phyloP scores from a whole-genome alignment of 2,329 filamentous ascomycete genomes.

The Aspergillus felis region DNA sequence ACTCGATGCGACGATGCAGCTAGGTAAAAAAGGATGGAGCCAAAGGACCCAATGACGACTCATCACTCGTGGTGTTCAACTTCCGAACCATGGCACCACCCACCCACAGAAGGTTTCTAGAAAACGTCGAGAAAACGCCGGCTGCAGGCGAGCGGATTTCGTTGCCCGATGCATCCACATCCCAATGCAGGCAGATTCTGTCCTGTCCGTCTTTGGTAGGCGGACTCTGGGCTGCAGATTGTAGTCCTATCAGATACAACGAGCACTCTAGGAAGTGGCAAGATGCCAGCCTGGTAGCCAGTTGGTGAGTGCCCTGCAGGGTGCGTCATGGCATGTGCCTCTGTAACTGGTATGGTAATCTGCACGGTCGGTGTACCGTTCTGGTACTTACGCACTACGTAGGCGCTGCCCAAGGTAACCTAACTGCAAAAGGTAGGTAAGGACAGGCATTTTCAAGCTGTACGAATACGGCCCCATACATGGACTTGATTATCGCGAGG shows the following conservation, averaged over 20 bases:
- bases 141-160: constrained; percentile 2
- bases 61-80: constrained; percentile 7
- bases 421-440: not conserved
- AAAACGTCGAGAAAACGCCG: constrained; percentile 29
- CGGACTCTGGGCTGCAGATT: too few species aligned
- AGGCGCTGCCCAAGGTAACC: not conserved
- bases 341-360: not conserved
- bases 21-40: not conserved
- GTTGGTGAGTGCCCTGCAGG: not conserved
- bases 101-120: constrained; percentile 27
- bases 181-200: constrained; percentile 1
- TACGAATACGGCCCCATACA: not conserved
- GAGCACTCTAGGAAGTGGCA: not conserved
- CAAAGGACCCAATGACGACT: constrained; percentile 15
- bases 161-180: not conserved
- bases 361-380: not conserved
- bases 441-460: not conserved
- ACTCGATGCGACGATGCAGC: constrained; percentile 6
- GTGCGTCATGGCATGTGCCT: not conserved
- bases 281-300: not conserved
- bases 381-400: not conserved
- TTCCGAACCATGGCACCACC: not conserved
- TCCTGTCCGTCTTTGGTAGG: not conserved
- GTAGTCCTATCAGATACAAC: not conserved
- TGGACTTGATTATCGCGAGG: not conserved